Evolutionary conservation across 164 flowering plant genomes (phyloP).

Genomic region (Vitis rupestris): DNA sequence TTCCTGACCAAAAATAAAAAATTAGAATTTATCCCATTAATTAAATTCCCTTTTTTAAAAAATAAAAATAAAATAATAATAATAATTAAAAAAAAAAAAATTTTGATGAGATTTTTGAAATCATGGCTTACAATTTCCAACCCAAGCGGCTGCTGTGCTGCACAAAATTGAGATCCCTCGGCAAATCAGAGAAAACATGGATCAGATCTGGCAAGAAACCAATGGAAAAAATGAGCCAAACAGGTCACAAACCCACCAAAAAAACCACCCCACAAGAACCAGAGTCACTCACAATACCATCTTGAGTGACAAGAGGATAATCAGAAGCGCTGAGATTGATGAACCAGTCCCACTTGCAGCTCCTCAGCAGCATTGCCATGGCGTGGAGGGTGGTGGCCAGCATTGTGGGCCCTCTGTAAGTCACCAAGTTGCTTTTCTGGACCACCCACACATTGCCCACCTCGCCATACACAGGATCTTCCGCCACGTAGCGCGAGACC

Average conservation of each 20-base stretch:
- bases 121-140: slow-evolving; percentile 72
- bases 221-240: background rate
- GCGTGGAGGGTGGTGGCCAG: slow-evolving; percentile 86
- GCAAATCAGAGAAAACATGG: slow-evolving; percentile 68
- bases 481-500: slow-evolving; percentile 47
- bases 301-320: slow-evolving; percentile 92
- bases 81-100: background rate
- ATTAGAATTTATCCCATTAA: background rate
- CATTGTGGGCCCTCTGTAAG: slow-evolving; percentile 96
- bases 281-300: slow-evolving; percentile 87
- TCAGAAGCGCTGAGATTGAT: slow-evolving; percentile 97
- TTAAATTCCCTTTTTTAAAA: no score
- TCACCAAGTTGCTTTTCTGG: slow-evolving; percentile 70
- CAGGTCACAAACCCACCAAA: background rate
- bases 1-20: slow-evolving; percentile 45
- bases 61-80: no score
- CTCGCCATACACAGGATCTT: slow-evolving; percentile 39
- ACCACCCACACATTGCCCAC: slow-evolving; percentile 83
- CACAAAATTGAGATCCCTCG: slow-evolving; percentile 83
- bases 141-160: slow-evolving; percentile 82
- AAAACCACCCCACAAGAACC: background rate
- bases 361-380: slow-evolving; percentile 67
- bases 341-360: slow-evolving; percentile 89
- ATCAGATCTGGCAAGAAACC: slow-evolving; percentile 66
- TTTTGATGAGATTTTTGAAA: background rate